A percentile compares a stretch with the other conserved stretches of the same genome.
These are phyloP conservation scores for Penicillium taxi DNA, from an alignment of 495 filamentous ascomycete species.

Conservation along the genomic window DNA sequence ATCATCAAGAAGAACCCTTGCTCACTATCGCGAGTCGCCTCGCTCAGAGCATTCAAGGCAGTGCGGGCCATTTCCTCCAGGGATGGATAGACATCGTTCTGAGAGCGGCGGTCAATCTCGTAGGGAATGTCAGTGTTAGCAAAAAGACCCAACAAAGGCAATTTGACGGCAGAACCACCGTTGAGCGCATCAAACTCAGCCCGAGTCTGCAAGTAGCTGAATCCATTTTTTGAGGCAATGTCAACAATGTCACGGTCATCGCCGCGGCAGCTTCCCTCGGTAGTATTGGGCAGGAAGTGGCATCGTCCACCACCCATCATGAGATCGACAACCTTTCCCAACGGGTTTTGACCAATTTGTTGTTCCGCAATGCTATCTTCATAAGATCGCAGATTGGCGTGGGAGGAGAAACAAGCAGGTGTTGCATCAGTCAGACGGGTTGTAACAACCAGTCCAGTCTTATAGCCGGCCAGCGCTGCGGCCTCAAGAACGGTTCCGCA, in stretches of 20 bases:
- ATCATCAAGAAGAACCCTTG: slow-evolving; percentile 99
- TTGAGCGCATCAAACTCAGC: slow-evolving; percentile 70
- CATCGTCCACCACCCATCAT: slow-evolving; percentile 90
- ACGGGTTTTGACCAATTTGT: slow-evolving; percentile 75
- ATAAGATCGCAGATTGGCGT: slow-evolving; percentile 69
- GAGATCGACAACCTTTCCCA: slow-evolving; percentile 81
- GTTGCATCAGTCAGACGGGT: slow-evolving; percentile 95
- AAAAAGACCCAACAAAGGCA: slow-evolving; percentile 84
- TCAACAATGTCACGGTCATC: slow-evolving; percentile 64
- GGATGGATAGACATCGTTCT: slow-evolving; percentile 75
- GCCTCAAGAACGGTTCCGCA: slow-evolving; percentile 95
- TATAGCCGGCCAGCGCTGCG: slow-evolving; percentile 82
- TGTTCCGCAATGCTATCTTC: slow-evolving; percentile 90
- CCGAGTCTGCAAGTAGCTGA: slow-evolving; percentile 65
- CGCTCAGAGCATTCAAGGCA: slow-evolving; percentile 66
- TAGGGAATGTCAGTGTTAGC: slow-evolving; percentile 79
- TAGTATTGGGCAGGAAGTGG: slow-evolving; percentile 80
- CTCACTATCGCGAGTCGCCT: slow-evolving; percentile 77
- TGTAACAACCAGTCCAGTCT: slow-evolving; percentile 90
- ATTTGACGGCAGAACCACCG: slow-evolving; percentile 58
- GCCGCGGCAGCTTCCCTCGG: slow-evolving; percentile 64
- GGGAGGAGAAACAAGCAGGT: slow-evolving; percentile 90
- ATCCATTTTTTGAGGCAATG: slow-evolving; percentile 67
- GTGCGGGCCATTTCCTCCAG: slow-evolving; percentile 86
- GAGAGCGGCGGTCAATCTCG: slow-evolving; percentile 76